Evolutionary conservation across 257 asterid genomes (phyloP).

Genomic region (Penstemon newberryi): DNA sequence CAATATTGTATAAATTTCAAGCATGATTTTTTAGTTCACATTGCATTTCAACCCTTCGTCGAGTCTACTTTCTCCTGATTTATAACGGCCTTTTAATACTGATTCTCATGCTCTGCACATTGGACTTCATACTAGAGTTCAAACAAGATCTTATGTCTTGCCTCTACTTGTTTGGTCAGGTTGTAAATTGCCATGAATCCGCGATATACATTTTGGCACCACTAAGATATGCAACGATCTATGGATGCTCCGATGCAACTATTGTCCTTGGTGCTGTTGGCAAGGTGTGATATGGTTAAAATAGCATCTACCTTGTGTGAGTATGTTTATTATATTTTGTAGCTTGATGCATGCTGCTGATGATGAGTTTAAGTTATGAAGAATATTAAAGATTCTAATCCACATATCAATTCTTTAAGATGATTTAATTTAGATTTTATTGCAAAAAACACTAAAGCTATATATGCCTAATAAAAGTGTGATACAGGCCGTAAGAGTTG

Average conservation of each 20-base stretch:
- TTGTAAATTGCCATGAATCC: slow-evolving; percentile 93
- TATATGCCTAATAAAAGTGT: slow-evolving; percentile 18
- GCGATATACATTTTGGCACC: slow-evolving; percentile 92
- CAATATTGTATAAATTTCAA: neutral
- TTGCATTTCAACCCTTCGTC: slow-evolving; percentile 14
- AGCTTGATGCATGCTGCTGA: slow-evolving; percentile 21
- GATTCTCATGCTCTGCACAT: slow-evolving; percentile 17
- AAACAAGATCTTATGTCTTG: slow-evolving; percentile 25
- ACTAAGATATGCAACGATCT: slow-evolving; percentile 74
- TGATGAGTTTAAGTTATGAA: slow-evolving; percentile 17
- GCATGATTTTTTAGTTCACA: slow-evolving; percentile 3
- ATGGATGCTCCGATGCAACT: slow-evolving; percentile 99
- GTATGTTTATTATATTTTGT: slow-evolving; percentile 2
- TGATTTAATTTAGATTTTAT: slow-evolving; percentile 22
- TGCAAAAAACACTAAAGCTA: neutral
- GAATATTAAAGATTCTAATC: neutral
- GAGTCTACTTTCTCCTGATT: slow-evolving; percentile 14
- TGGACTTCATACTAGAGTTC: slow-evolving; percentile 5
- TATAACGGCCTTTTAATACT: neutral
- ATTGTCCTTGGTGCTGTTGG: slow-evolving; percentile 95
- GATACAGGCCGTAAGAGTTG: slow-evolving; percentile 86
- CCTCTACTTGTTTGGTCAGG: slow-evolving; percentile 47
- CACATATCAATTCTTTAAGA: slow-evolving; percentile 17
- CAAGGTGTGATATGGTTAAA: slow-evolving; percentile 55
- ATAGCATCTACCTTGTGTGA: slow-evolving; percentile 17